Evolutionary conservation across 495 filamentous ascomycete species (phyloP), one percentile per base, ranked within the genome.

Genomic region (Hypoxylon cercidicola): DNA sequence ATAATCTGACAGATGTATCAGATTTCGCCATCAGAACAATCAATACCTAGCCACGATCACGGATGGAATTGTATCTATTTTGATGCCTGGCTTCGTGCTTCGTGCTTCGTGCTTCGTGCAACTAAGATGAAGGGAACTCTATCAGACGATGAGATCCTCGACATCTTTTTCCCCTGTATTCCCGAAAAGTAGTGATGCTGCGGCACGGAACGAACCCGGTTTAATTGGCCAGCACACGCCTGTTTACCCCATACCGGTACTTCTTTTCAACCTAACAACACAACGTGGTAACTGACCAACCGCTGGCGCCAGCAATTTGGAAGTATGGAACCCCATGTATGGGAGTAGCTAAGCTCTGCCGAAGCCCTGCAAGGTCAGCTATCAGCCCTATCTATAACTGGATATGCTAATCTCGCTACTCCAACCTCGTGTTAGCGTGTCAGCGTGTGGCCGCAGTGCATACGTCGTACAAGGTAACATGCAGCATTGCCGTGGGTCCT

Each of bases 331-430:
- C 40, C 46, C 48, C 49, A n/a, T 34, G 45, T 12, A 20, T 3
- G 40, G 16, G 21, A 41, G 35, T 40, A 35, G 54, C 58, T 35
- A 62, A 62, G 58, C 47, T 45, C 18, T 62, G 64, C 58, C 57
- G 18, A 59, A 49, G 54, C 32, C 37, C 25, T 28, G 25, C 25
- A 28, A 28, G 7, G 25, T 28, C 25, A 44, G 30, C 44, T 39
- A 63, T 68, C 65, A 68, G 65, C 65, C 59, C 65, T 68, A 62
- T 59, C 43, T 44, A 58, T 55, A 12, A 45, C 30, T 34, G 16
- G 20, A 8, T 23, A 10, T 50, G 35, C 40, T 52, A 32, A 52
- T 59, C 35, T 63, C 52, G 52, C 52, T 45, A 51, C 49, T 19
- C 52, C 51, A 19, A 18, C 21, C 43, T 51, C 48, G 41, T 62